A percentile compares a stretch with the other conserved stretches of the same genome.
phyloP scores from a whole-genome alignment of 192 early-diverging fungal genomes.

The Coemansia sp. region DNA sequence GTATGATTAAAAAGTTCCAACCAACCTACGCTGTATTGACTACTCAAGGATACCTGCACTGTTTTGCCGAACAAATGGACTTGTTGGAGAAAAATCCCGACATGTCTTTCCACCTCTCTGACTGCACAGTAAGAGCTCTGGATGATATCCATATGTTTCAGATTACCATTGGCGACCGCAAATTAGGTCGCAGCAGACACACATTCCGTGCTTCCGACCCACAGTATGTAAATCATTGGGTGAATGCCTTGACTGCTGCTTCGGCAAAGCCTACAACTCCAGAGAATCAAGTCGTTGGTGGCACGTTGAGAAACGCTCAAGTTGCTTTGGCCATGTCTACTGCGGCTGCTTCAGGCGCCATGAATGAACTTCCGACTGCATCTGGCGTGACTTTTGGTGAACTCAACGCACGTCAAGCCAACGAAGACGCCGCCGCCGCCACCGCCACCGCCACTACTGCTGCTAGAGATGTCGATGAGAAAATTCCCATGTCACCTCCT shows the following conservation, averaged over 20 bases:
- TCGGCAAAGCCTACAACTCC: slow-evolving; percentile 1
- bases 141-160: slow-evolving; percentile 24
- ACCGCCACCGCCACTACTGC: not conserved
- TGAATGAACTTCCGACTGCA: slow-evolving; percentile 21
- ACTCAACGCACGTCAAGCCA: slow-evolving; percentile 11
- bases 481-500: not conserved
- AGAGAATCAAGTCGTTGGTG: slow-evolving; percentile 14
- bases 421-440: slow-evolving; percentile 15
- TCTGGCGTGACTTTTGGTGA: slow-evolving; percentile 19
- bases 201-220: slow-evolving; percentile 26
- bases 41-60: slow-evolving; percentile 30
- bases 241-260: slow-evolving; percentile 23
- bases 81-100: slow-evolving; percentile 36
- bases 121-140: slow-evolving; percentile 18
- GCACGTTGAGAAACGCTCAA: slow-evolving; percentile 26
- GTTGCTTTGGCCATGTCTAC: slow-evolving; percentile 9
- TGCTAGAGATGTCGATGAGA: not conserved
- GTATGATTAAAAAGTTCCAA: slow-evolving; percentile 31
- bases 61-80: slow-evolving; percentile 27
- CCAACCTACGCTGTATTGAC: slow-evolving; percentile 29
- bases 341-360: not conserved
- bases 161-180: slow-evolving; percentile 14
- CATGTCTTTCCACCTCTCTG: slow-evolving; percentile 19
- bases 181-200: slow-evolving; percentile 25
- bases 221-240: slow-evolving; percentile 17